Base-by-base conservation (phyloP, 495 filamentous ascomycete genomes). In the Daldinia vernicosa region DNA sequence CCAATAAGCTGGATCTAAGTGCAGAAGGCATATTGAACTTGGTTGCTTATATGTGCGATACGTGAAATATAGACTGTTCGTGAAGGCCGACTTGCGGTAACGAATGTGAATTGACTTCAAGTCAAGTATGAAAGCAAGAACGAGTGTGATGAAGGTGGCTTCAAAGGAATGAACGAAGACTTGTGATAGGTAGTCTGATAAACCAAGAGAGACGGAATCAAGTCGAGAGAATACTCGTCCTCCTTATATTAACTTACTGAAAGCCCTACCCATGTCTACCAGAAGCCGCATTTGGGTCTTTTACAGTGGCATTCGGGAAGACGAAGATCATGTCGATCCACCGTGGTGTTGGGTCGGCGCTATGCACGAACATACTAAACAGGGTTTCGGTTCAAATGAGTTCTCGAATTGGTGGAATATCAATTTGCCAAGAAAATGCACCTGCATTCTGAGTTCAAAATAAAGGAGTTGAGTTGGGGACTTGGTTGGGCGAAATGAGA, bases 1-100 rank as follows among this genome's bases (percentile, higher is more conserved):
- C 75, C 72, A 79, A 58, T 51, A 81, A 74, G 17, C 74, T 72
- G 39, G 75, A 67, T 12, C 15, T 32, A 26, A 67, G 30, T 24
- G 8, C 39, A 30, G 40, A 60, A 66, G 54, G 15, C 63, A 66
- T 66, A n/a, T 47, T 58, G 40, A 52, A 66, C 5, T 37, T 47
- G 43, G 9, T 47, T 22, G 1, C 14, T 19, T 47, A 47, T 47
- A 47, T 47, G 12, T 11, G 12, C 4, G 43, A 26, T 27, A 22
- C 1, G 26, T n/a, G 27, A 30, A 30, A n/a, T 45, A 50, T 59
- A 43, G 6, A 39, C 7, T 30, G 40, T 39, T 33, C 4, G 22
- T 15, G 17, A 28, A 54, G 47, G 51, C 61, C 51, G 61, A 28
- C 61, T 64, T 54, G 61, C 61, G 51, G 51, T 64, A 64, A 64